Percentiles rank a stretch among this genome's conserved stretches.
phyloP scores from a whole-genome alignment of 441 rosid genomes.

The Populus trichocarpa region DNA sequence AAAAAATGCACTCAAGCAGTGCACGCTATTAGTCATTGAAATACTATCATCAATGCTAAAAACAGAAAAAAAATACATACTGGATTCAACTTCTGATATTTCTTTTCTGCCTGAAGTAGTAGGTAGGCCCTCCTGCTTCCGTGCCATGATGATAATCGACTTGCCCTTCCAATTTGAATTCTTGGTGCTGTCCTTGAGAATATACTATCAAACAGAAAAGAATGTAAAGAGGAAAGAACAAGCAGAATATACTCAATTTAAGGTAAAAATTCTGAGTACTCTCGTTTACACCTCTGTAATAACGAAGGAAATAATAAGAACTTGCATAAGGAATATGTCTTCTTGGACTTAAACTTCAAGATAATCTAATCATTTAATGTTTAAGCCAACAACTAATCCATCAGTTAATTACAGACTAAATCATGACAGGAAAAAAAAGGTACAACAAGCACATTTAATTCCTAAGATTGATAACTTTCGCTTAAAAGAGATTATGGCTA shows the following conservation, averaged over 20 bases:
- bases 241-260: neutral
- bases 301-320: neutral
- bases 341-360: neutral
- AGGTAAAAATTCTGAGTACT: neutral
- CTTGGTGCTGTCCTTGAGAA: constrained; percentile 41
- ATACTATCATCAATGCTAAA: neutral
- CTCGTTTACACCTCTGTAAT: neutral
- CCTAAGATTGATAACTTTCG: neutral
- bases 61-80: constrained; percentile 10
- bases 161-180: constrained; percentile 30
- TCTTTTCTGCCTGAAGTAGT: constrained; percentile 32
- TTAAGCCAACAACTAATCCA: neutral
- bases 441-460: neutral
- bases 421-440: neutral
- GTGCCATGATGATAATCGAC: constrained; percentile 23
- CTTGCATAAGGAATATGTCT: neutral
- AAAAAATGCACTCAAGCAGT: too few relatives aligned
- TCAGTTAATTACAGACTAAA: neutral
- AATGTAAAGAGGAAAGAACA: constrained; percentile 6
- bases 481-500: neutral
- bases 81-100: constrained; percentile 32
- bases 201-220: constrained; percentile 38
- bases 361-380: neutral
- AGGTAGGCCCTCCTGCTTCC: constrained; percentile 38
- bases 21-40: neutral